Evolutionary conservation across 1,139 yeast genomes (phyloP).

Genomic region (Geotrichum cucujoidarum): DNA sequence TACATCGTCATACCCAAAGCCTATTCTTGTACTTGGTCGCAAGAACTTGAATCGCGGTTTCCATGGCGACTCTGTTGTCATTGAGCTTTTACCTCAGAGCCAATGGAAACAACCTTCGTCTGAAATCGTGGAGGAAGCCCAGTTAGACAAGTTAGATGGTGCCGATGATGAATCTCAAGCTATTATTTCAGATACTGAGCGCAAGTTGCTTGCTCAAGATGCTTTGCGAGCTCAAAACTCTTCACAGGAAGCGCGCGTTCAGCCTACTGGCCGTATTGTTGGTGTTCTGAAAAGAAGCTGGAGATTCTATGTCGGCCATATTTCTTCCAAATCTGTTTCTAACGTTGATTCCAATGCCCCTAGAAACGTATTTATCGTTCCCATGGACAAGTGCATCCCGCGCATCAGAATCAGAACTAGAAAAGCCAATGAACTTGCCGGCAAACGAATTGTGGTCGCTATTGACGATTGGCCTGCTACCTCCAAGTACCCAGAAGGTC

Average conservation of each 20-base stretch:
- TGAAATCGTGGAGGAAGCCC: conserved; percentile 70
- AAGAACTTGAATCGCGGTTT: conserved; percentile 85
- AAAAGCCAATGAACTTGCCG: conserved; percentile 72
- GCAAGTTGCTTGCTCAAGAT: conserved; percentile 68
- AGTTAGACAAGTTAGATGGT: conserved; percentile 50
- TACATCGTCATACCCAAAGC: conserved; percentile 70
- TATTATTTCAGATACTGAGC: conserved; percentile 68
- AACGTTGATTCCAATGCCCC: conserved; percentile 49
- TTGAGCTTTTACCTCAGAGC: conserved; percentile 77
- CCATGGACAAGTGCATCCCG: conserved; percentile 88
- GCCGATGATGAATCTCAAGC: conserved; percentile 42
- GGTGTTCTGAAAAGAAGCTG: conserved; percentile 87
- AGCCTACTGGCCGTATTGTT: conserved; percentile 90
- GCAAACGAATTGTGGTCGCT: conserved; percentile 85
- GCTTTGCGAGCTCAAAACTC: conserved; percentile 59
- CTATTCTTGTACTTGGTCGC: conserved; percentile 75
- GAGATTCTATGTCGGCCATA: conserved; percentile 95
- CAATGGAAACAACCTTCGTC: conserved; percentile 88
- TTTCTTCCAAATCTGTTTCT: conserved; percentile 73
- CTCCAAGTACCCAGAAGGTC: conserved; percentile 90
- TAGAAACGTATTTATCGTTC: conserved; percentile 73
- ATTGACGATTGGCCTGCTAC: conserved; percentile 88
- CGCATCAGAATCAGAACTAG: conserved; percentile 82
- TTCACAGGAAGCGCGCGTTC: conserved; percentile 45
- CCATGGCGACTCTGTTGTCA: conserved; percentile 86